Evolutionary conservation across 495 filamentous ascomycete genomes (phyloP).

Genomic region (Letharia columbiana): DNA sequence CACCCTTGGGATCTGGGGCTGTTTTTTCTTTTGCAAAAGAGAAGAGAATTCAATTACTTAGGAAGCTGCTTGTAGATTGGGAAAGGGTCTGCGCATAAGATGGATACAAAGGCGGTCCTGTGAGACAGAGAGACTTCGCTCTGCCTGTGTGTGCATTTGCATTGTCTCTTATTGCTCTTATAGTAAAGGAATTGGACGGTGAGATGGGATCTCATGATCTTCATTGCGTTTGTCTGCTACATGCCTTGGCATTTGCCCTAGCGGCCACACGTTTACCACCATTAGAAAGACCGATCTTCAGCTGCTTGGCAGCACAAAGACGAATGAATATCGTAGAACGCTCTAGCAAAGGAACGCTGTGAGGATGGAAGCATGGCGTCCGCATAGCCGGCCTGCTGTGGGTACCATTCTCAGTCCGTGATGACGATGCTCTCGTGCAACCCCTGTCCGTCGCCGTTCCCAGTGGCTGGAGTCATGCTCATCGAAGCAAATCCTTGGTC

Average conservation of each 20-base stretch:
- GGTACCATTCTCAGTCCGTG: background rate
- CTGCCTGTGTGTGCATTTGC: background rate
- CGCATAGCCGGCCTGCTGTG: background rate
- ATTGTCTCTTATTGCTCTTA: background rate
- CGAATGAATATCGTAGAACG: background rate
- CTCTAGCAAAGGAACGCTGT: no score
- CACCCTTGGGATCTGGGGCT: no score
- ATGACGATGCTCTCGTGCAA: constrained; percentile 15
- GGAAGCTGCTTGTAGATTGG: background rate
- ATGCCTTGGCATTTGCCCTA: background rate
- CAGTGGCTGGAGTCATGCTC: background rate
- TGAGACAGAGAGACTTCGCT: background rate
- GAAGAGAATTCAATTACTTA: no score
- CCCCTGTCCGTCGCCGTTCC: background rate
- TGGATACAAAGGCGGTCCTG: background rate
- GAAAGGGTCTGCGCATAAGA: background rate
- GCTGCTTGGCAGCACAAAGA: background rate
- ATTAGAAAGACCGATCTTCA: background rate
- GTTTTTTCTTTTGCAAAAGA: background rate
- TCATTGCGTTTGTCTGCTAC: background rate
- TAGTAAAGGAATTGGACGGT: background rate
- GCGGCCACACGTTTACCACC: background rate
- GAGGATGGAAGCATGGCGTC: background rate
- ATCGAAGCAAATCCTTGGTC: background rate
- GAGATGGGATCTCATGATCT: background rate